phyloP scores from a whole-genome alignment of 176 grass and related monocot genomes.

The Themeda triandra region DNA sequence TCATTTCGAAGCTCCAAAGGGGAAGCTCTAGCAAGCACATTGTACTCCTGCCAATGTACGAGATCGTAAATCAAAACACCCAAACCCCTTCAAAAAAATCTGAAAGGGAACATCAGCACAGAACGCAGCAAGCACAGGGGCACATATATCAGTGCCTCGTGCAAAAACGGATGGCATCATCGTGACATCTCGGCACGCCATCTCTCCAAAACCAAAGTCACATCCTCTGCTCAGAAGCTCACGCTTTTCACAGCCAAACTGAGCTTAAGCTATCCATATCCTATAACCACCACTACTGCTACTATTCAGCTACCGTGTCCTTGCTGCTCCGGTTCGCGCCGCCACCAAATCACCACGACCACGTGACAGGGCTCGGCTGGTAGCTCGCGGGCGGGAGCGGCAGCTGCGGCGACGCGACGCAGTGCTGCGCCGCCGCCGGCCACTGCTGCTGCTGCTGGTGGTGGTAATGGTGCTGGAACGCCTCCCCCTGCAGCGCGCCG shows the following conservation, averaged over 20 bases:
- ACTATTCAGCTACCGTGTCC: background rate
- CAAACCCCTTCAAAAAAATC: too few species aligned
- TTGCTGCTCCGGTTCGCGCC: background rate
- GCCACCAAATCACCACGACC: constrained; percentile 26
- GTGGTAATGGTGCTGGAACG: background rate
- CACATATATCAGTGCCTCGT: background rate
- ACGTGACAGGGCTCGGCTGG: constrained; percentile 25
- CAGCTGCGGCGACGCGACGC: constrained; percentile 34
- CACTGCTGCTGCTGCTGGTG: background rate
- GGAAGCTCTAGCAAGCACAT: too few species aligned
- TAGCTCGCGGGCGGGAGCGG: constrained; percentile 27
- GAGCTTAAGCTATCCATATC: background rate
- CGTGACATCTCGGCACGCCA: too few species aligned
- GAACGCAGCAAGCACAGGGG: background rate
- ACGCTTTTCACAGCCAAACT: background rate
- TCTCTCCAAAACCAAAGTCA: background rate
- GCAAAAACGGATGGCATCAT: background rate
- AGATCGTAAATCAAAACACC: too few species aligned
- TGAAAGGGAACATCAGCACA: too few species aligned
- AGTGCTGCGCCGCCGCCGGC: constrained; percentile 21
- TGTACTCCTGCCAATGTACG: too few species aligned
- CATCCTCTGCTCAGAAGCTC: background rate
- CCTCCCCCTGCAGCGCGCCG: background rate
- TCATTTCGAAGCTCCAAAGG: too few species aligned
- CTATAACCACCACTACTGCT: background rate